A percentile compares a stretch with the other conserved stretches of the same genome.
These are phyloP conservation scores for Pythium plurisporium DNA, from an alignment of 352 stramenopile genomes.

Conservation along the genomic window DNA sequence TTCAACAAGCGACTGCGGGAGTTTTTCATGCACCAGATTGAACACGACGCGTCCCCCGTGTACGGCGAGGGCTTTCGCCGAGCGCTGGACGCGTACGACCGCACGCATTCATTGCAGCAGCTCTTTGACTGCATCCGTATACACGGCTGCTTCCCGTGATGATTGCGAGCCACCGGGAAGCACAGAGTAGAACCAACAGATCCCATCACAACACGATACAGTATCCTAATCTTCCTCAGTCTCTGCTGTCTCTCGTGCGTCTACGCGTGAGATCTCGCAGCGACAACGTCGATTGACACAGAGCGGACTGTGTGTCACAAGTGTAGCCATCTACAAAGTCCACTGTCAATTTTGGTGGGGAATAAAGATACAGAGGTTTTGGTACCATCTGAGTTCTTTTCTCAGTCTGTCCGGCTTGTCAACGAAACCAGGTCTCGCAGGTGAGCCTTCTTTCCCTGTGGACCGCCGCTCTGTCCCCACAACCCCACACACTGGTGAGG, in stretches of 20 bases:
- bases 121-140: constrained; percentile 62
- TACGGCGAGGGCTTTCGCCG: constrained; percentile 70
- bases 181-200: not conserved
- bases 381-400: not conserved
- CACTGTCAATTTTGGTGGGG: constrained; percentile 1
- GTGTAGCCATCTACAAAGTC: constrained; percentile 10
- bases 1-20: constrained; percentile 47
- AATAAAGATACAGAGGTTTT: constrained; percentile 13
- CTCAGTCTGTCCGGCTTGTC: not conserved
- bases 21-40: constrained; percentile 62
- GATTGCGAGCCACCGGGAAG: not conserved
- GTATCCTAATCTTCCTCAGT: too few species aligned
- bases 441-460: not conserved
- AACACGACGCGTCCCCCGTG: constrained; percentile 48
- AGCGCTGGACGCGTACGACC: constrained; percentile 58
- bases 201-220: not conserved
- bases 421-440: constrained; percentile 10
- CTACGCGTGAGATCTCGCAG: too few species aligned
- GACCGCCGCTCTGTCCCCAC: not conserved
- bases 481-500: not conserved
- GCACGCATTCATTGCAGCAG: constrained; percentile 54
- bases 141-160: constrained; percentile 40
- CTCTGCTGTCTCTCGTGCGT: too few species aligned
- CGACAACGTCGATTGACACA: not conserved
- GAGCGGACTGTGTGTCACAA: constrained; percentile 17